These are phyloP conservation scores for Mycena polygramma DNA, from an alignment of 768 basidiomycete genomes.

Conservation along the genomic window DNA sequence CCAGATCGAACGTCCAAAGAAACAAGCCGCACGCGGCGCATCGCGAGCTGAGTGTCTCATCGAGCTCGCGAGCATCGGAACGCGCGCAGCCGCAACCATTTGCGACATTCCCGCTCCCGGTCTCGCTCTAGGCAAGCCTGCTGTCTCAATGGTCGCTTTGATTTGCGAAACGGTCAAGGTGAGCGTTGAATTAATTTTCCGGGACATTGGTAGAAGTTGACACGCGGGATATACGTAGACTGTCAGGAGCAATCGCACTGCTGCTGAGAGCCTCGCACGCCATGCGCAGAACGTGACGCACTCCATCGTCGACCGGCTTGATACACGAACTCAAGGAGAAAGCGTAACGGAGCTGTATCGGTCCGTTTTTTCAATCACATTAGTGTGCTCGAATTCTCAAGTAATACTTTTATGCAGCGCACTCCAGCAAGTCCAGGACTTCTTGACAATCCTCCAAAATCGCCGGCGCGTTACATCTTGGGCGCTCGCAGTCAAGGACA, in stretches of 20 bases:
- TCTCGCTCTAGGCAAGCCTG: neutral
- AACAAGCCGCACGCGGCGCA: too few species aligned
- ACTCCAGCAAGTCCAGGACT: neutral
- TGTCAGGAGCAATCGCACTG: neutral
- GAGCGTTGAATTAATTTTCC: too few species aligned
- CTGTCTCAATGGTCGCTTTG: neutral
- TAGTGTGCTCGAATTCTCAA: neutral
- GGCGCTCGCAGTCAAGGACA: neutral
- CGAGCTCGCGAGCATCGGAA: neutral
- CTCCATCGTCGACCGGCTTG: neutral
- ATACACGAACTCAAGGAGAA: neutral
- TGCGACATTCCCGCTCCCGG: constrained; percentile 1
- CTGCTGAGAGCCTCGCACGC: neutral
- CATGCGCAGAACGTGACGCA: constrained; percentile 1
- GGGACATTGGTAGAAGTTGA: neutral
- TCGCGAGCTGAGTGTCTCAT: neutral
- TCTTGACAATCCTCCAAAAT: neutral
- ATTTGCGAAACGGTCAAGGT: constrained; percentile 21
- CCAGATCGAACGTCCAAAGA: too few species aligned
- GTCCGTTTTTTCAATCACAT: neutral
- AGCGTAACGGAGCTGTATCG: neutral
- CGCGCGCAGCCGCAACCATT: neutral
- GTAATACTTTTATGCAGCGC: neutral
- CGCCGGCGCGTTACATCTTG: neutral
- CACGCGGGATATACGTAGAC: neutral